These are phyloP conservation scores for Diaporthe aspalathi DNA, from an alignment of 2,329 filamentous ascomycete genomes.

Conservation along the genomic window DNA sequence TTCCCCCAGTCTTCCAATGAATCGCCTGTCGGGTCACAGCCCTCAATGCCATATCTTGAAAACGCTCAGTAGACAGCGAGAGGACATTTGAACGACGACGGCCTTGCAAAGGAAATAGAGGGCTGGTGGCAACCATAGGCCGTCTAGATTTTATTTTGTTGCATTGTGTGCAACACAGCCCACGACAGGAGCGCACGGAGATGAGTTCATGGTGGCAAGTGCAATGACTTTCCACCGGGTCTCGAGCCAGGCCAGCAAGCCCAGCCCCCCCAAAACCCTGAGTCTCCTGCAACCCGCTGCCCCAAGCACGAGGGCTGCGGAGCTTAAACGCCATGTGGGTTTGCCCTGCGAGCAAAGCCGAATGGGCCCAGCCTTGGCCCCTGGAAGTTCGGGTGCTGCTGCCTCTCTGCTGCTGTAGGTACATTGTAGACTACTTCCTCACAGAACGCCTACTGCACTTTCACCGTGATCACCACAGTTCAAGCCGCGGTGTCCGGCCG, in stretches of 20 bases:
- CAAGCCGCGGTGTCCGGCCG: not conserved
- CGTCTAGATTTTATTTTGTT: not conserved
- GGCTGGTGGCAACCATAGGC: not conserved
- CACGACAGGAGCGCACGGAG: not conserved
- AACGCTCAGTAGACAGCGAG: not conserved
- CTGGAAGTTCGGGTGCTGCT: conserved; percentile 2
- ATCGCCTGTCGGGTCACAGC: no score
- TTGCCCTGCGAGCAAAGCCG: not conserved
- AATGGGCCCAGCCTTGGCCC: not conserved
- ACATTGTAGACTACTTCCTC: no score
- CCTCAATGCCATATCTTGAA: not conserved
- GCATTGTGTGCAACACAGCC: not conserved
- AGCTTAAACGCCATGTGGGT: conserved; percentile 5
- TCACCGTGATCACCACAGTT: conserved; percentile 3
- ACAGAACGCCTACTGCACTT: not conserved
- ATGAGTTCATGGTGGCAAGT: conserved; percentile 27
- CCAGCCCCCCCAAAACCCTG: not conserved
- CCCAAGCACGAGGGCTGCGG: conserved; percentile 16
- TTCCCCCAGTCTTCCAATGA: no score
- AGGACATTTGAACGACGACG: no score
- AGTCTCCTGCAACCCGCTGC: not conserved
- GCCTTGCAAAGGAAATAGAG: no score
- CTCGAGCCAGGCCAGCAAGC: not conserved
- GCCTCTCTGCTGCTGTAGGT: not conserved
- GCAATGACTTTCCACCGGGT: conserved; percentile 4